Evolutionary conservation across 2,329 filamentous ascomycete genomes (phyloP), one percentile per base, ranked within the genome.

Genomic region (Colletotrichum liriopes): DNA sequence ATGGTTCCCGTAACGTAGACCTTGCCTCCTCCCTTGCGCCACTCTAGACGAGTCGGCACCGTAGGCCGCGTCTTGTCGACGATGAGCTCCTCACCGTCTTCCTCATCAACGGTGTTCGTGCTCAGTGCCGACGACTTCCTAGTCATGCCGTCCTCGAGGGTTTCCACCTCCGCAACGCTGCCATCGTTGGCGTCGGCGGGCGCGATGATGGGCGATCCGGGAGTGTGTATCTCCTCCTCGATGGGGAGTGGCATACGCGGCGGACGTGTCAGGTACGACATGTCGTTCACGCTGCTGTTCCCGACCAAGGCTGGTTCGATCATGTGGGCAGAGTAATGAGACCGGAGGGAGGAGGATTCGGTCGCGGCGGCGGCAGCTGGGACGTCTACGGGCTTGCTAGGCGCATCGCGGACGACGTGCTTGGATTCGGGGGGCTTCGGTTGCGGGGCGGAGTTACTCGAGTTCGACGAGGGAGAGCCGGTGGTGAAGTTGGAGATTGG

Each of bases 1-100:
- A 98, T 98, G 26, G 96, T 98, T 75, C 96, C 96, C 0, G 96
- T 99, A 56, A 99, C 95, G 81, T 98, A 99, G 75, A 98, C 91
- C 82, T 95, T 97, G 70, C 97, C 93, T 71, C 94, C 95, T 64
- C 91, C 91, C 11, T 90, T 89, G 75, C 89, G 89, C 96, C 96
- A 99, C 82, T 97, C 93, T 71, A 99, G 91, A 70, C 89, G 86
- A 1, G 94, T 97, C 2, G 94, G 94, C 52, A 98, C 93, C 9
- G 93, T 93, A 49, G 93, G 93, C 74, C 92, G 89, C 23, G 91
- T 91, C 82, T 92, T 93, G 77, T 94, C 92, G 43, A 93, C 90
- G 49, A 92, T 89, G 78, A 96, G 88, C 79, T 95, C 94, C 77
- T 96, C 93, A 32, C 89, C 87, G 72, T 93, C 88, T 59, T 96